Evolutionary conservation across 176 grass and related monocot species (phyloP).

Genomic region (Hordeum marinum): DNA sequence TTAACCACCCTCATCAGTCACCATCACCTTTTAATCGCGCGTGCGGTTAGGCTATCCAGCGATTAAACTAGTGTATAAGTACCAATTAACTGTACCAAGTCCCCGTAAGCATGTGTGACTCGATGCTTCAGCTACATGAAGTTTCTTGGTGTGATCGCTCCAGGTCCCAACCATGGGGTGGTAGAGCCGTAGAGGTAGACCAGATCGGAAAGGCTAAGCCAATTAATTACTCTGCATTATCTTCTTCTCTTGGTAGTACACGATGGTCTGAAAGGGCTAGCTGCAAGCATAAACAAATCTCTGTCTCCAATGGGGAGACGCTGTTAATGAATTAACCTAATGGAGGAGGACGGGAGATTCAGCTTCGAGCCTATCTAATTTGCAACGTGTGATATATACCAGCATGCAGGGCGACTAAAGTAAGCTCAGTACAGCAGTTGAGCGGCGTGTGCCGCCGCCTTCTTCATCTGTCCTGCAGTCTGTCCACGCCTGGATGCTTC

Average conservation of each 20-base stretch:
- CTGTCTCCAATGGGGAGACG: slow-evolving; percentile 34
- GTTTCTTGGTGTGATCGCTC: slow-evolving; percentile 5
- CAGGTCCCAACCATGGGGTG: slow-evolving; percentile 10
- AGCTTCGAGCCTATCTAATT: neutral
- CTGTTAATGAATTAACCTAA: neutral
- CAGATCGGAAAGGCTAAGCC: neutral
- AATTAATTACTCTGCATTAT: slow-evolving; percentile 20
- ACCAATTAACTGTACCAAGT: neutral
- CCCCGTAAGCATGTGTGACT: slow-evolving; percentile 22
- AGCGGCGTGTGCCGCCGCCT: neutral
- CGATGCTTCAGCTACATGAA: neutral
- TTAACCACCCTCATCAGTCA: neutral
- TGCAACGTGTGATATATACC: slow-evolving; percentile 1
- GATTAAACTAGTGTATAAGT: neutral
- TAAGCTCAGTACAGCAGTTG: neutral
- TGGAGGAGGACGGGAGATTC: neutral
- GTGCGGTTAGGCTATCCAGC: neutral
- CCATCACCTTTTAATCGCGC: neutral
- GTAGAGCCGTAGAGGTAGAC: slow-evolving; percentile 28
- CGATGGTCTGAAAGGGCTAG: neutral
- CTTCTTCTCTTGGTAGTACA: neutral
- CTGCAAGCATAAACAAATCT: slow-evolving; percentile 2
- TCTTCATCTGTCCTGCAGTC: neutral
- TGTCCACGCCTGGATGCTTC: neutral
- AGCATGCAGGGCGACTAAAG: neutral